These are phyloP conservation scores for Cryptococcus deneoformans DNA, from an alignment of 1,284 basidiomycete genomes.

Conservation along the genomic window DNA sequence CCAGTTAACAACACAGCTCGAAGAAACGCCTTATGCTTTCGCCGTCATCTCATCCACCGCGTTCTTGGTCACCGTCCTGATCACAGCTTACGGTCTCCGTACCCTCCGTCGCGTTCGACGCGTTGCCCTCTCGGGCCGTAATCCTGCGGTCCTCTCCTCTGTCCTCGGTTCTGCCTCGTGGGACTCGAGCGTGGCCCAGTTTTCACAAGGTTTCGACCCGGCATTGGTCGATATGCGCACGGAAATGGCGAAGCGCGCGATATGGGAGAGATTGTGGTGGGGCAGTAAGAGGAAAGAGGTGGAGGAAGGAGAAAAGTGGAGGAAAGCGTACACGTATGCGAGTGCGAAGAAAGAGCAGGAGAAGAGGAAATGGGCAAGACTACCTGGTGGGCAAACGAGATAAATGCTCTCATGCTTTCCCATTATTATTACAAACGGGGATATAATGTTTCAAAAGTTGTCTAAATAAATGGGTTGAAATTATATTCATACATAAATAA, in stretches of 20 bases:
- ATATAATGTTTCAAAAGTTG: not conserved
- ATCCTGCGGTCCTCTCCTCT: slow-evolving; percentile 3
- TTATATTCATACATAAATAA: no score
- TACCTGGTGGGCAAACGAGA: no score
- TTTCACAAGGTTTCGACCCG: slow-evolving; percentile 15
- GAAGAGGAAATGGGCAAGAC: not conserved
- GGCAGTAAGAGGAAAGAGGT: not conserved
- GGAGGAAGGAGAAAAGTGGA: not conserved
- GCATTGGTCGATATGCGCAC: slow-evolving; percentile 11
- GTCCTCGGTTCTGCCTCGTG: slow-evolving; percentile 9
- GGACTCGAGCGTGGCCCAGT: slow-evolving; percentile 16
- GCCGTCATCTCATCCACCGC: slow-evolving; percentile 40
- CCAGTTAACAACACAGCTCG: slow-evolving; percentile 45
- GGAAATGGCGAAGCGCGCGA: slow-evolving; percentile 10
- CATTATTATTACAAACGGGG: no score
- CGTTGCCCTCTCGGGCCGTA: slow-evolving; percentile 34
- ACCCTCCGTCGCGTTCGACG: slow-evolving; percentile 42
- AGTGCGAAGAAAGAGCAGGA: not conserved
- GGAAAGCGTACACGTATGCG: not conserved
- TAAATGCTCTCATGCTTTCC: no score
- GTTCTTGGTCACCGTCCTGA: slow-evolving; percentile 32
- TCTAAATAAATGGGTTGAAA: not conserved
- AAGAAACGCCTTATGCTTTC: slow-evolving; percentile 49
- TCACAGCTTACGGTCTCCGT: slow-evolving; percentile 40
- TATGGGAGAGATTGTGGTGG: slow-evolving; percentile 16